These are phyloP conservation scores for Larix kaempferi DNA, from an alignment of 75 land plant genomes.

Conservation along the genomic window DNA sequence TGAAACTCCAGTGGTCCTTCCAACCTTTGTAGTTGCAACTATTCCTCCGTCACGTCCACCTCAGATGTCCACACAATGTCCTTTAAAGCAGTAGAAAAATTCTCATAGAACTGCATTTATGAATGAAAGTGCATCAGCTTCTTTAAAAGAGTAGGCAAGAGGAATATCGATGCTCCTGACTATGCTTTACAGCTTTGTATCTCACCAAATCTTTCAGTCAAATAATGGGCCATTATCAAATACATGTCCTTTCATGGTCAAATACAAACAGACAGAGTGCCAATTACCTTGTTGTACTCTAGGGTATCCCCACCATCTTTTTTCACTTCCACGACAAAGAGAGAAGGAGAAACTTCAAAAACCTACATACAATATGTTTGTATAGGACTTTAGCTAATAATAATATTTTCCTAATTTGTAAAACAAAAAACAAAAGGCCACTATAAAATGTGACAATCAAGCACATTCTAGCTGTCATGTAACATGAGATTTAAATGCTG, in stretches of 20 bases:
- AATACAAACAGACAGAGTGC: background rate
- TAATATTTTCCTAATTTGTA: background rate
- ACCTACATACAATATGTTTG: constrained; percentile 11
- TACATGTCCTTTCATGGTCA: background rate
- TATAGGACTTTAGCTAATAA: background rate
- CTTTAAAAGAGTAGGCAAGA: background rate
- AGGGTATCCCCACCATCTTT: constrained; percentile 33
- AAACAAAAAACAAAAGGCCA: background rate
- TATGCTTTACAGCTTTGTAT: background rate
- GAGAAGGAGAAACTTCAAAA: constrained; percentile 39
- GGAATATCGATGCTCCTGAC: background rate
- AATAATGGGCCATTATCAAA: background rate
- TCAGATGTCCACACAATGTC: constrained; percentile 51
- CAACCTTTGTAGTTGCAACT: background rate
- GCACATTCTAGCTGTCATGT: background rate
- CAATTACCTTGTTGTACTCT: constrained; percentile 30
- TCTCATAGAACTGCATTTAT: constrained; percentile 34
- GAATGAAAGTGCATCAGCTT: background rate
- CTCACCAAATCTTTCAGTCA: background rate
- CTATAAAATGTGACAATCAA: no score
- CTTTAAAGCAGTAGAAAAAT: constrained; percentile 37
- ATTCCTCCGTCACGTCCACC: background rate
- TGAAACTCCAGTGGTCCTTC: background rate
- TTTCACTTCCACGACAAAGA: constrained; percentile 33
- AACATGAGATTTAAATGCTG: background rate